phyloP scores from a whole-genome alignment of 2,329 filamentous ascomycete species.

The Akanthomyces lecanii region DNA sequence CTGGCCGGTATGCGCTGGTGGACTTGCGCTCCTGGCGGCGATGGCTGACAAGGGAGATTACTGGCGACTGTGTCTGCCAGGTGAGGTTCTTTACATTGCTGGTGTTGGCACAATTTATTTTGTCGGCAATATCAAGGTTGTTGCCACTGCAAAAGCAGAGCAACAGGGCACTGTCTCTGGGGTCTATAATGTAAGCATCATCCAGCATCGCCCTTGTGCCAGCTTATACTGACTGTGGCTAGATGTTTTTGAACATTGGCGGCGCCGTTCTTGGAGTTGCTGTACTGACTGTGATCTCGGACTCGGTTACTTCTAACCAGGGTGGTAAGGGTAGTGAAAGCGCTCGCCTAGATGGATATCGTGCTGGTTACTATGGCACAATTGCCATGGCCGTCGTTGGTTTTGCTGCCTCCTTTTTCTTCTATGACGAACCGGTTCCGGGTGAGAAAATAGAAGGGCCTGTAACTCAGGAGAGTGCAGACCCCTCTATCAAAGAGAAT shows the following conservation, averaged over 20 bases:
- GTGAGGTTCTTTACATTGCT: slow-evolving; percentile 18
- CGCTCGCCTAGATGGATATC: slow-evolving; percentile 13
- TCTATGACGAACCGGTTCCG: background rate
- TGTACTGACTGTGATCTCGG: slow-evolving; percentile 19
- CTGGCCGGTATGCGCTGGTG: slow-evolving; percentile 14
- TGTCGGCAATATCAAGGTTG: slow-evolving; percentile 18
- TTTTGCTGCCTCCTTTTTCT: background rate
- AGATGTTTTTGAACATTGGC: slow-evolving; percentile 19
- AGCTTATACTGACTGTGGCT: background rate
- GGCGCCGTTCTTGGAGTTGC: slow-evolving; percentile 18
- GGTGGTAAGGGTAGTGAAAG: slow-evolving; percentile 11
- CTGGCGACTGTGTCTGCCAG: slow-evolving; percentile 17
- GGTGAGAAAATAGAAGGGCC: background rate
- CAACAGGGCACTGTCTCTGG: slow-evolving; percentile 18
- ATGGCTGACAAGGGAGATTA: slow-evolving; percentile 14
- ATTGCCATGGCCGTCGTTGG: slow-evolving; percentile 17
- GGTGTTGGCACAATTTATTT: slow-evolving; percentile 19
- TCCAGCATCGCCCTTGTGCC: background rate
- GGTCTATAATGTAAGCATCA: slow-evolving; percentile 15
- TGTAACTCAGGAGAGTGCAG: background rate
- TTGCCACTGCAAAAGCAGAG: slow-evolving; percentile 13
- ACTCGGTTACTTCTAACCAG: slow-evolving; percentile 21
- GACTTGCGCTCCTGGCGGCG: slow-evolving; percentile 11
- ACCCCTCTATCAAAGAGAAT: background rate
- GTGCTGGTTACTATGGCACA: slow-evolving; percentile 17